phyloP scores from a whole-genome alignment of 2,329 filamentous ascomycete genomes.

The Trichoderma cornu-damae region DNA sequence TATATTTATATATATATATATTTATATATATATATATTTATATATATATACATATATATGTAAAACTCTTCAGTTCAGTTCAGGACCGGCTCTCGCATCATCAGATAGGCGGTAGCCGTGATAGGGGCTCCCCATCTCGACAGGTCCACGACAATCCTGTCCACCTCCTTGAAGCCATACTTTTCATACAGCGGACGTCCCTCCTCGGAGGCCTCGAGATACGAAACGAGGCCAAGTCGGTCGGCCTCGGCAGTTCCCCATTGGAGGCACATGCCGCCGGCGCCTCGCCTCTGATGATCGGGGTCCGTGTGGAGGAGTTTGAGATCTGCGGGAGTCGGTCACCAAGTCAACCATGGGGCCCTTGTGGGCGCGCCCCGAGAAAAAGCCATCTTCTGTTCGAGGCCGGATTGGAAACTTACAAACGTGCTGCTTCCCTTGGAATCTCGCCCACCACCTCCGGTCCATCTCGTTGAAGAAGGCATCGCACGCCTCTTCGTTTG shows the following conservation, averaged over 20 bases:
- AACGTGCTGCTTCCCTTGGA: constrained; percentile 31
- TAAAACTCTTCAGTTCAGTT: too few species aligned
- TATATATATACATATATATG: too few species aligned
- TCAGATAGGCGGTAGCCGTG: constrained; percentile 22
- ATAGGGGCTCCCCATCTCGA: constrained; percentile 29
- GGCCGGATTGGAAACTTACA: constrained; percentile 27
- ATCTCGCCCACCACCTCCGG: constrained; percentile 28
- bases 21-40: too few species aligned
- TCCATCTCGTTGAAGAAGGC: constrained; percentile 31
- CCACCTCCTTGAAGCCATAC: constrained; percentile 33
- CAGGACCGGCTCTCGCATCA: constrained; percentile 24
- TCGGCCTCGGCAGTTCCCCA: constrained; percentile 36
- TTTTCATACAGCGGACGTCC: constrained; percentile 34
- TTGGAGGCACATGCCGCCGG: constrained; percentile 32
- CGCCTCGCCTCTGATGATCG: constrained; percentile 34
- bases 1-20: too few species aligned
- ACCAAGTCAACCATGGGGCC: too few species aligned
- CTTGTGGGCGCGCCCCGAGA: too few species aligned
- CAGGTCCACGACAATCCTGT: constrained; percentile 26
- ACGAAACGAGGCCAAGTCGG: constrained; percentile 32
- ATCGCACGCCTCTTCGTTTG: constrained; percentile 33
- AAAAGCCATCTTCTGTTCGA: too few species aligned
- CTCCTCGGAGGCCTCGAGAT: constrained; percentile 34
- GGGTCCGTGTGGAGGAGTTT: constrained; percentile 37
- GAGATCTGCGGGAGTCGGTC: constrained; percentile 27